These are phyloP conservation scores for Cucurbita argyrosperma DNA, from an alignment of 306 rosid genomes.

Conservation along the genomic window DNA sequence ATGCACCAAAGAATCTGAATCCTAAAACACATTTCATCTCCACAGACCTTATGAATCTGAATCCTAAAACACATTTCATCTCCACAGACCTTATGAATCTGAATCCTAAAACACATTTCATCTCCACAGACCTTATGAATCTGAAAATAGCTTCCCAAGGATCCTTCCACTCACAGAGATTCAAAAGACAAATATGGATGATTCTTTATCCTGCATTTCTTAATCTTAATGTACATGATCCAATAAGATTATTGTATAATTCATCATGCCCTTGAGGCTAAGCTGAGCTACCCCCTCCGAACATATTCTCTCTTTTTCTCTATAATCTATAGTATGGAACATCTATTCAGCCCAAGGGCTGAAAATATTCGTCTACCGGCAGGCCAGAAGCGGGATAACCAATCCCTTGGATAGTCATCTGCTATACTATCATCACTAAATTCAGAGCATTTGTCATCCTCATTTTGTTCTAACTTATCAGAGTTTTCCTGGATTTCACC, in stretches of 20 bases:
- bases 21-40: background rate
- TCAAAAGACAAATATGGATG: background rate
- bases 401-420: slow-evolving; percentile 20
- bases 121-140: background rate
- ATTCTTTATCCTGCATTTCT: background rate
- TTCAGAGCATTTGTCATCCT: slow-evolving; percentile 26
- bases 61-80: background rate
- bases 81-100: background rate
- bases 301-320: background rate
- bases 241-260: background rate
- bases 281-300: background rate
- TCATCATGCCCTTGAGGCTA: background rate
- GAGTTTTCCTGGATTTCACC: slow-evolving; percentile 24
- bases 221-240: background rate
- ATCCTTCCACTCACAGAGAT: background rate
- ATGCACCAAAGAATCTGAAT: background rate
- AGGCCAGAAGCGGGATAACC: slow-evolving; percentile 61
- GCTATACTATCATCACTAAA: slow-evolving; percentile 28
- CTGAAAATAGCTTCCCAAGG: background rate
- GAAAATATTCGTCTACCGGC: slow-evolving; percentile 32
- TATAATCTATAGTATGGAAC: slow-evolving; percentile 39
- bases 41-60: background rate
- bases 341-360: slow-evolving; percentile 48
- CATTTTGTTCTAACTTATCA: slow-evolving; percentile 28
- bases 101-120: background rate